Evolutionary conservation across 106 monocot species (phyloP), one percentile per base, ranked within the genome.

Genomic region (Allium cepa): DNA sequence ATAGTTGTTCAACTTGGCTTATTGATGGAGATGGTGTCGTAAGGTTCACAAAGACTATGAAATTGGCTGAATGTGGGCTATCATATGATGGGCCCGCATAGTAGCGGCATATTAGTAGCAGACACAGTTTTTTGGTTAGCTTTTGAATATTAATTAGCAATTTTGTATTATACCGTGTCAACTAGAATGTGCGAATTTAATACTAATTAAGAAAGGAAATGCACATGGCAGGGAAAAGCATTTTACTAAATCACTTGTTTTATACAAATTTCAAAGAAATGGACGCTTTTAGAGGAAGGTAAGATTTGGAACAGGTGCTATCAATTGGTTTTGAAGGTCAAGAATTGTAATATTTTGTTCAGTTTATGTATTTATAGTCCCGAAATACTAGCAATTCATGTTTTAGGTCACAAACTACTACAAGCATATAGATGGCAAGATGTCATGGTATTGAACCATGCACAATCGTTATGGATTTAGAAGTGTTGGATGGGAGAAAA

Each of bases 401-500:
- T 48, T 60, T 60, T 69, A 97, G 96, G 68, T 97, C 86, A 18
- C 92, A 92, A 75, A 96, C 95, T 69, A 96, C 95, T 14, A 91
- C 88, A 78, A 91, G 95, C n/a, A 84, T 96, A 65, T 97, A 91
- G 96, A 50, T 97, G 76, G 96, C 88, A 27, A 79, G 76, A 66
- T 83, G 88, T 67, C 57, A 51, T 59, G 81, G 76, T 16, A 92
- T 97, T 53, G 88, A 97, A 47, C 96, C 96, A 62, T 92, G 71
- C n/a, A n/a, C n/a, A n/a, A n/a, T n/a, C n/a, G n/a, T n/a, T n/a
- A n/a, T n/a, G n/a, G n/a, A n/a, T n/a, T n/a, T n/a, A n/a, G n/a
- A n/a, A n/a, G n/a, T n/a, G n/a, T n/a, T n/a, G 62, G 95, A 96
- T 82, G 91, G 95, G 66, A 85, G 95, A 79, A 91, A 96, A 57